phyloP scores from a whole-genome alignment of 805 yeast genomes.

The Candida adriatica region DNA sequence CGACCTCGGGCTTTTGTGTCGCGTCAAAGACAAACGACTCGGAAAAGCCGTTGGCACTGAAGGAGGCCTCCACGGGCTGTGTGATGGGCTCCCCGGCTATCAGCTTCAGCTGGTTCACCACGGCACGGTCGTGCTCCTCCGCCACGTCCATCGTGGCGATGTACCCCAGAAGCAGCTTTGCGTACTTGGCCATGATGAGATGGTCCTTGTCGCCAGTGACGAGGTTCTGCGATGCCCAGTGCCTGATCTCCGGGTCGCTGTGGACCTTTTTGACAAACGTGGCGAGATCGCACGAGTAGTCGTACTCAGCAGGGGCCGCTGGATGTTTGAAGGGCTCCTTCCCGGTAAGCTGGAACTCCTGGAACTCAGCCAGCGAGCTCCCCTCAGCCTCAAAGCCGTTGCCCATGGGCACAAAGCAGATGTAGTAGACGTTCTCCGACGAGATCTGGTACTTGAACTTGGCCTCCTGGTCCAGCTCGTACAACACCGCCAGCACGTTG shows the following conservation, averaged over 20 bases:
- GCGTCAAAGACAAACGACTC: conserved; percentile 16
- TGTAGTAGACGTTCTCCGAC: conserved; percentile 15
- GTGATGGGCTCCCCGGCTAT: conserved; percentile 1
- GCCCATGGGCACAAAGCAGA: conserved; percentile 15
- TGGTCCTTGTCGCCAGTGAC: conserved; percentile 14
- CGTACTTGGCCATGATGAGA: conserved; percentile 12
- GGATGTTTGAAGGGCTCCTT: background rate
- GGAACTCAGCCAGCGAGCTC: conserved; percentile 19
- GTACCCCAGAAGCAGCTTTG: conserved; percentile 11
- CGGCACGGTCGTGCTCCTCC: conserved; percentile 13
- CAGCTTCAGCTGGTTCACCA: conserved; percentile 6
- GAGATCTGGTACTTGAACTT: conserved; percentile 20
- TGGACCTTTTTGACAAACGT: conserved; percentile 9
- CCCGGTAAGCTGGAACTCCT: conserved; percentile 15
- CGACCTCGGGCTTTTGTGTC: conserved; percentile 4
- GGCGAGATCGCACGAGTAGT: conserved; percentile 6
- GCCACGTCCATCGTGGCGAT: conserved; percentile 6
- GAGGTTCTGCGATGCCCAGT: conserved; percentile 12
- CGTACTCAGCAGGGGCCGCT: background rate
- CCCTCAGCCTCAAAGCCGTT: conserved; percentile 4
- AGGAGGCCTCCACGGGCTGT: conserved; percentile 1
- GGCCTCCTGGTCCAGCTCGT: conserved; percentile 15
- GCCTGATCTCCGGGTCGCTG: conserved; percentile 3
- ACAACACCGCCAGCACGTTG: conserved; percentile 15
- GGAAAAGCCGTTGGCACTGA: conserved; percentile 10